A percentile compares a stretch with the other conserved stretches of the same genome.
phyloP scores from a whole-genome alignment of 176 grass and related monocot genomes.

The Triticum aestivum region DNA sequence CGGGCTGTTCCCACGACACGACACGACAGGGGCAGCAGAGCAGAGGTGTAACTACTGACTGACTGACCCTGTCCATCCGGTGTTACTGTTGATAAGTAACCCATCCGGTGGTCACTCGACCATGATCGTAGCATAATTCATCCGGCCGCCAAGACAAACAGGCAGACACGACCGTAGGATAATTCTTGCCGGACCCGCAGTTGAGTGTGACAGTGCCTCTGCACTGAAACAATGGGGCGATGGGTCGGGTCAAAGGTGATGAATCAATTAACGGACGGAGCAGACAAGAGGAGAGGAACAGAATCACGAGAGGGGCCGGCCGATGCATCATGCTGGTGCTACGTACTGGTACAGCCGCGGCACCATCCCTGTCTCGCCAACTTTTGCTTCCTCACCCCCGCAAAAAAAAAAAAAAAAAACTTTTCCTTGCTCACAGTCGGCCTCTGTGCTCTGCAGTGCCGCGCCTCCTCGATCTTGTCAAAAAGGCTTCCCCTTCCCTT shows the following conservation, averaged over 20 bases:
- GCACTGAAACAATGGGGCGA: no score
- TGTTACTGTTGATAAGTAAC: no score
- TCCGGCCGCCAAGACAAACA: background rate
- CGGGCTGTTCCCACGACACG: background rate
- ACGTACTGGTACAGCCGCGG: background rate
- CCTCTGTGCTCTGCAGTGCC: background rate
- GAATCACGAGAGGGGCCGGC: background rate
- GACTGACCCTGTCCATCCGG: no score
- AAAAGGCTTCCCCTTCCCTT: background rate
- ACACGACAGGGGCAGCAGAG: no score
- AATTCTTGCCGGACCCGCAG: no score
- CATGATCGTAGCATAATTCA: background rate
- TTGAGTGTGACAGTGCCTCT: no score
- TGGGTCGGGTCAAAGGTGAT: no score
- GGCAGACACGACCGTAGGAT: no score
- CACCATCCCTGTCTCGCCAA: background rate
- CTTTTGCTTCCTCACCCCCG: background rate
- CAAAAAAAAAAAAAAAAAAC: no score
- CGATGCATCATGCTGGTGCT: background rate
- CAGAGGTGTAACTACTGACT: no score
- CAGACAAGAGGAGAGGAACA: background rate
- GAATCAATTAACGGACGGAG: background rate
- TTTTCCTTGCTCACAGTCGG: background rate
- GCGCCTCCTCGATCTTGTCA: background rate
- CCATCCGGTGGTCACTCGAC: no score